Conservation (phyloP, 441 rosid genomes). For the Eutrema salsugineum region DNA sequence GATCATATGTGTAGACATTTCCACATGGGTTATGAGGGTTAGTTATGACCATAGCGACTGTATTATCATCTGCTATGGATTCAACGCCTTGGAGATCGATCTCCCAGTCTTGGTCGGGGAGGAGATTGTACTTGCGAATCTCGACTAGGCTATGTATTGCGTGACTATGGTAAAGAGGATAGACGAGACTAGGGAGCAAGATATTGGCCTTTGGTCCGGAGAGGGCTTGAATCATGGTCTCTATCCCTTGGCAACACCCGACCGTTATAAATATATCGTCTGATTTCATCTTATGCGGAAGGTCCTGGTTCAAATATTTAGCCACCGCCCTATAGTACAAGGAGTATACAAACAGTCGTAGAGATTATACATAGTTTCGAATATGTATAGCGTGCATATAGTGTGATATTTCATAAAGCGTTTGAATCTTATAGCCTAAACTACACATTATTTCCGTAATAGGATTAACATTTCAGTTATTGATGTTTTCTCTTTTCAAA, state of each 20-base stretch:
- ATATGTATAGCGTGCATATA: background rate
- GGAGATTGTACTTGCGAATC: slow-evolving; percentile 53
- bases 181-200: slow-evolving; percentile 47
- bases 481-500: too few relatives aligned
- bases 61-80: slow-evolving; percentile 46
- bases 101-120: slow-evolving; percentile 57
- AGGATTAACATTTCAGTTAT: too few relatives aligned
- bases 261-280: slow-evolving; percentile 52
- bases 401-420: background rate
- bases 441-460: background rate
- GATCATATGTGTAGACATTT: slow-evolving; percentile 41
- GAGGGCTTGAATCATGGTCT: slow-evolving; percentile 36
- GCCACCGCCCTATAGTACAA: slow-evolving; percentile 39
- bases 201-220: slow-evolving; percentile 48
- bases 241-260: slow-evolving; percentile 55
- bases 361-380: background rate
- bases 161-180: slow-evolving; percentile 42
- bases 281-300: slow-evolving; percentile 38
- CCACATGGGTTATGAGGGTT: slow-evolving; percentile 67
- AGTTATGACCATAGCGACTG: slow-evolving; percentile 43
- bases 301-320: slow-evolving; percentile 37
- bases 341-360: background rate
- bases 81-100: slow-evolving; percentile 51
- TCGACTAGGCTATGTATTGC: slow-evolving; percentile 37
- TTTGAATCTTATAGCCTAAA: background rate